Conservation (phyloP, 2,329 filamentous ascomycete genomes). For the Paecilomyces sp. region DNA sequence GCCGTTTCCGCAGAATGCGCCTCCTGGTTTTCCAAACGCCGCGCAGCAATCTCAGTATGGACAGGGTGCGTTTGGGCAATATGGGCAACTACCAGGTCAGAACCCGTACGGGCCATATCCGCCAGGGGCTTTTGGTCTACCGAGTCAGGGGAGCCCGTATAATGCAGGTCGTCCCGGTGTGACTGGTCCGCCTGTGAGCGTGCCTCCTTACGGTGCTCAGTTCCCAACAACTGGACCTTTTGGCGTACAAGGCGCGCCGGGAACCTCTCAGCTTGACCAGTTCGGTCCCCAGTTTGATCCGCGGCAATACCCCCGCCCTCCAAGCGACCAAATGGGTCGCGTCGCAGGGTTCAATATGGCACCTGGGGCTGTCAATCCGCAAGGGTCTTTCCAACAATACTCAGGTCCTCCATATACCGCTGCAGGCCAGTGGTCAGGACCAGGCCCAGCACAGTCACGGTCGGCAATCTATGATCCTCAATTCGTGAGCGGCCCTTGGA, state of each 20-base stretch:
- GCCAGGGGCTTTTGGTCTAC: background rate
- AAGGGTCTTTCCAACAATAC: background rate
- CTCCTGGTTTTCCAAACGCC: background rate
- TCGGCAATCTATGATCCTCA: constrained; percentile 15
- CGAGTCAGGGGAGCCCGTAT: background rate
- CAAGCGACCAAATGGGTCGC: background rate
- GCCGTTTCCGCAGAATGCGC: background rate
- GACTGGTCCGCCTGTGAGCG: background rate
- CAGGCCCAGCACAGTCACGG: background rate
- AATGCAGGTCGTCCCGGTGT: background rate
- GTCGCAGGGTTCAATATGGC: background rate
- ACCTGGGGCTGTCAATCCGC: background rate
- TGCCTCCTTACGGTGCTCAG: background rate
- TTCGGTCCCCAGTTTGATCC: background rate
- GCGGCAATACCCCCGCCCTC: background rate
- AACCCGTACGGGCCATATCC: background rate
- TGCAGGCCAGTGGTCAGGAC: constrained; percentile 1
- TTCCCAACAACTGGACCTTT: background rate
- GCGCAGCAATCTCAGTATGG: background rate
- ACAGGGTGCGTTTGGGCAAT: background rate
- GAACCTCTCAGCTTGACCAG: background rate
- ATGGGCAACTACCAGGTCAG: background rate
- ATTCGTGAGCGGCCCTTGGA: constrained; percentile 24
- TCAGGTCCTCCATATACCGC: background rate
- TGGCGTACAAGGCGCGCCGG: background rate